Conservation (phyloP, 1,284 basidiomycete species). For the Inonotus hispidus region DNA sequence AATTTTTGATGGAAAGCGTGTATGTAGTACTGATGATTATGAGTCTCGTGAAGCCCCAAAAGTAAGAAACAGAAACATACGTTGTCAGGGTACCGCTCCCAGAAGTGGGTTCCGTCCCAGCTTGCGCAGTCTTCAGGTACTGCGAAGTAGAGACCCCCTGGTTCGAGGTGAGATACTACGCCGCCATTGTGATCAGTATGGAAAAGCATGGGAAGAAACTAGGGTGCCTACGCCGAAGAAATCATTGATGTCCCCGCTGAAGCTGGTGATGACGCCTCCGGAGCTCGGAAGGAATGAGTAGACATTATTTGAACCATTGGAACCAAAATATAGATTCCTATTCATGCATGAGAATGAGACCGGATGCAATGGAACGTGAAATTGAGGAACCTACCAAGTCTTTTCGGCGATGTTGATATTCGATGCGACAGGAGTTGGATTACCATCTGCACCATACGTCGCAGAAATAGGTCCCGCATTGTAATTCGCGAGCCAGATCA, state of each 20-base stretch:
- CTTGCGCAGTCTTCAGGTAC: constrained; percentile 50
- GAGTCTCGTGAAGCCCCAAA: neutral
- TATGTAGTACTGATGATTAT: constrained; percentile 32
- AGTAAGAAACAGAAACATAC: constrained; percentile 30
- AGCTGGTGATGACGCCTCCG: constrained; percentile 38
- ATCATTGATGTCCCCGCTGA: constrained; percentile 48
- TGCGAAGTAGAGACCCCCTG: constrained; percentile 42
- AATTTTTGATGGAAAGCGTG: constrained; percentile 36
- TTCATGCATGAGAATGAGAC: neutral
- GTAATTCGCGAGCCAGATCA: constrained; percentile 62
- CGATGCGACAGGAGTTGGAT: constrained; percentile 41
- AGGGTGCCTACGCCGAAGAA: constrained; percentile 44
- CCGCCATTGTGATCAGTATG: neutral
- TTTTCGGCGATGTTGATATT: constrained; percentile 43
- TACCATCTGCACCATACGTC: constrained; percentile 40
- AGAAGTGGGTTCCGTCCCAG: constrained; percentile 51
- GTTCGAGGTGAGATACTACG: constrained; percentile 46
- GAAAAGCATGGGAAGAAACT: neutral
- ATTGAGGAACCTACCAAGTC: constrained; percentile 37
- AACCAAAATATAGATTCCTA: constrained; percentile 54
- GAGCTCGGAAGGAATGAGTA: constrained; percentile 55
- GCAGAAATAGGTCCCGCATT: constrained; percentile 54
- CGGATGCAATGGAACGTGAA: neutral
- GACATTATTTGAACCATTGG: constrained; percentile 54
- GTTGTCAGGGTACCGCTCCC: constrained; percentile 50